Conservation (phyloP, 208 protist genomes). For the Trypanosoma lewisi region DNA sequence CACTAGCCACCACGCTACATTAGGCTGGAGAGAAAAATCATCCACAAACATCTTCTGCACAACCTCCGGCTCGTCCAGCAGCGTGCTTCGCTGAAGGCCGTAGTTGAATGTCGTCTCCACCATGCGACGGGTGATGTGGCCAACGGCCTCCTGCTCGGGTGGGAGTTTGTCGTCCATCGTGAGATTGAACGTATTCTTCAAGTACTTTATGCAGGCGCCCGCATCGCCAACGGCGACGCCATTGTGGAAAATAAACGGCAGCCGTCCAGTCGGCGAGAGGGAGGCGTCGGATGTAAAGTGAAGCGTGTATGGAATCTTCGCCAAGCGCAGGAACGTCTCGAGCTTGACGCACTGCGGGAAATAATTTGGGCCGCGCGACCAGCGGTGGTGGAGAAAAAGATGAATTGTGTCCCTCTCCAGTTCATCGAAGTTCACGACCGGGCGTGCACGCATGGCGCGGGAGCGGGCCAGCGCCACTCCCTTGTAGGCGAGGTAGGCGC, state of each 20-base stretch:
- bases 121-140: slow-evolving; percentile 48
- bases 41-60: slow-evolving; percentile 60
- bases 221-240: slow-evolving; percentile 46
- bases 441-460: slow-evolving; percentile 19
- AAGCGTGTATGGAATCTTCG: slow-evolving; percentile 63
- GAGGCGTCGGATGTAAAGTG: slow-evolving; percentile 67
- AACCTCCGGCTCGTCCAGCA: slow-evolving; percentile 52
- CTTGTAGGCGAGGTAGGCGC: slow-evolving; percentile 33
- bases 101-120: slow-evolving; percentile 69
- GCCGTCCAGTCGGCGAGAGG: slow-evolving; percentile 46
- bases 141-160: slow-evolving; percentile 45
- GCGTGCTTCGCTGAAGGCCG: slow-evolving; percentile 54
- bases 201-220: slow-evolving; percentile 62
- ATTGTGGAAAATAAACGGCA: slow-evolving; percentile 70
- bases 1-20: slow-evolving; percentile 44
- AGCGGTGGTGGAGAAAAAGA: slow-evolving; percentile 66
- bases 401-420: slow-evolving; percentile 62
- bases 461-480: slow-evolving; percentile 24
- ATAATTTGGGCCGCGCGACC: slow-evolving; percentile 69
- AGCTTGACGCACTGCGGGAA: slow-evolving; percentile 67
- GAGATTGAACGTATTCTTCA: slow-evolving; percentile 45
- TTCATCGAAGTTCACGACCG: slow-evolving; percentile 34
- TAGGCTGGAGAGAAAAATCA: slow-evolving; percentile 43
- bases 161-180: slow-evolving; percentile 51
- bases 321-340: slow-evolving; percentile 69